These are phyloP conservation scores for Blyttiomyces sp. DNA, from an alignment of 371 early-diverging fungal genomes.

Conservation along the genomic window DNA sequence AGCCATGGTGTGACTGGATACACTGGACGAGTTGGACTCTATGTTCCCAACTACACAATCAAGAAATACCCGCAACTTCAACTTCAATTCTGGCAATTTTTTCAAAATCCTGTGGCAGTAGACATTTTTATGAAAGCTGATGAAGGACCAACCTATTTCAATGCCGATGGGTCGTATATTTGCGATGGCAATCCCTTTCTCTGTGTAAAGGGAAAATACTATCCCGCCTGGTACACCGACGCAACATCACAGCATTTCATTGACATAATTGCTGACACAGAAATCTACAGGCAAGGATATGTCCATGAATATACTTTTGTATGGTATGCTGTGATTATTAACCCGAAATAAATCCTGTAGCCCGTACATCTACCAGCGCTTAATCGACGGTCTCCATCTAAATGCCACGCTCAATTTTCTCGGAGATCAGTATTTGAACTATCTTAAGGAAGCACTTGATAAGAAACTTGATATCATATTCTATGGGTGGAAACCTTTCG, in stretches of 20 bases:
- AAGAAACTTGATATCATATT: conserved; percentile 6
- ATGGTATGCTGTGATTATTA: not conserved
- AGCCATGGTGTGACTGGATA: not conserved
- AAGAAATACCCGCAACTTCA: not conserved
- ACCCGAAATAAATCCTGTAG: not conserved
- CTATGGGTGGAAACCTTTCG: conserved; percentile 15
- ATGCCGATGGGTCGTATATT: too few species aligned
- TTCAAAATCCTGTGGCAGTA: too few species aligned
- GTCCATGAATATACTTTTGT: not conserved
- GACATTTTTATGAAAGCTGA: too few species aligned
- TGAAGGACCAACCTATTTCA: too few species aligned
- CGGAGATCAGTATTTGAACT: not conserved
- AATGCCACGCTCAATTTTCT: conserved; percentile 17
- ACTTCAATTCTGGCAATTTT: not conserved
- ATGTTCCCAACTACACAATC: not conserved
- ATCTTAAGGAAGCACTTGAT: not conserved
- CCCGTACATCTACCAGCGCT: conserved; percentile 6
- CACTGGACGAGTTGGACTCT: conserved; percentile 2
- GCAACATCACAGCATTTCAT: not conserved
- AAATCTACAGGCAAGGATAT: not conserved
- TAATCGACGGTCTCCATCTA: conserved; percentile 19
- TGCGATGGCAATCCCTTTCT: too few species aligned
- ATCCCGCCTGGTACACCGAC: too few species aligned
- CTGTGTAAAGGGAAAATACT: too few species aligned
- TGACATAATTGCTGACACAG: not conserved